phyloP scores from a whole-genome alignment of 192 early-diverging fungal genomes.

The Coemansia sp. region DNA sequence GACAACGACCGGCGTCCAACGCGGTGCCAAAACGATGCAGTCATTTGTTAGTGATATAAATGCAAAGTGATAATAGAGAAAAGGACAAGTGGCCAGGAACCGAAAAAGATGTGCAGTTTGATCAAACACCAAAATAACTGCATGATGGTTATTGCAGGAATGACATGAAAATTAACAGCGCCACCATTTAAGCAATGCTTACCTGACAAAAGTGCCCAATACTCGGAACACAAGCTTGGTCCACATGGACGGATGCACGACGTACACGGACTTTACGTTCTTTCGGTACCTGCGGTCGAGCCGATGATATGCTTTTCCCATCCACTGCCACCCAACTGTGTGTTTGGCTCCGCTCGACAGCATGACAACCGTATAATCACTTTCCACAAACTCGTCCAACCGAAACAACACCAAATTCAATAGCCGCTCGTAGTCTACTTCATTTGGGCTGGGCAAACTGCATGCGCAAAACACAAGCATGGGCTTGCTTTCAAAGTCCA shows the following conservation, averaged over 20 bases:
- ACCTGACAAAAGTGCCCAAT: constrained; percentile 46
- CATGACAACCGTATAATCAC: constrained; percentile 84
- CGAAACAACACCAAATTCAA: constrained; percentile 62
- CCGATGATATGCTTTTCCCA: constrained; percentile 75
- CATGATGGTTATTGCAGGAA: neutral
- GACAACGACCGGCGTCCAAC: constrained; percentile 2
- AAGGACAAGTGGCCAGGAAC: neutral
- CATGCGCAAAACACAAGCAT: constrained; percentile 83
- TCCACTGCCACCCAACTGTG: constrained; percentile 78
- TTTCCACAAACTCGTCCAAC: constrained; percentile 82
- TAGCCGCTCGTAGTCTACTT: constrained; percentile 77
- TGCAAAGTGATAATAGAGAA: neutral
- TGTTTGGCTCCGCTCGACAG: constrained; percentile 73
- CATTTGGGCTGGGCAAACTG: constrained; percentile 71
- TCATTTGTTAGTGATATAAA: neutral
- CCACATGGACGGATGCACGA: constrained; percentile 87
- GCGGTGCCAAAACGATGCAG: neutral
- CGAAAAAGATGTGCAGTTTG: neutral
- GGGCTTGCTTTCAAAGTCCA: constrained; percentile 79
- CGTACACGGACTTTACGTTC: constrained; percentile 86
- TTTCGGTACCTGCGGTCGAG: constrained; percentile 85
- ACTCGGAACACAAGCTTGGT: constrained; percentile 42
- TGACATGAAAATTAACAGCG: neutral
- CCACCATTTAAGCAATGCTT: constrained; percentile 4
- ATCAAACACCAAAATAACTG: neutral